Evolutionary conservation across 2,329 filamentous ascomycete genomes (phyloP), one percentile per base, ranked within the genome.

Genomic region (Cylindrodendrum hubeiense): DNA sequence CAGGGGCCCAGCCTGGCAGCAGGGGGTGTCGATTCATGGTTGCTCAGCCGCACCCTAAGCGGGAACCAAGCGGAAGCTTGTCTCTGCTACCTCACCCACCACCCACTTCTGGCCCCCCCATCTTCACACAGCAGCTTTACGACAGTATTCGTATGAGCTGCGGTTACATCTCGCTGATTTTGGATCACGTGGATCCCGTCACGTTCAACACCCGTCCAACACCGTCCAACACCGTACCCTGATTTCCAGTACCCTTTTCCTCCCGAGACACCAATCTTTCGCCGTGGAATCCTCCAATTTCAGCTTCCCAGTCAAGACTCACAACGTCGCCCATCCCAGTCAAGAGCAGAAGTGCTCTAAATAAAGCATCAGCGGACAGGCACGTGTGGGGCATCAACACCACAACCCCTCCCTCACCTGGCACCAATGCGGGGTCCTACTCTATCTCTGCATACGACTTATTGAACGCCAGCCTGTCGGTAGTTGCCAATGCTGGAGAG

Each of bases 41-140:
- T 58, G 54, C 60, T 63, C 60, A 63, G 60, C 60, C 60, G 54
- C 60, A 54, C 60, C 33, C 60, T 53, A 63, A 63, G 47, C 53
- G 53, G 60, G 47, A 63, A 52, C 47, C 60, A 37, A 62, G 37
- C 50, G 26, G 52, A 60, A 52, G 56, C 56, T 60, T 60, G 51
- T 62, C 58, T 49, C 47, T 43, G 24, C 44, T 34, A 47, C 53
- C 47, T 47, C 34, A 9, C 22, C n/a, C 19, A 37, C 28, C 33
- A 28, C 44, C 24, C 44, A 47, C 44, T 24, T 47, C 26, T 30
- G 12, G 30, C 46, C 24, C 46, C 44, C 44, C 46, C 10, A 15
- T 33, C 26, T 33, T 50, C 26, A 33, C 46, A 30, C 46, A 50
- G 17, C 44, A 28, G 44, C 22, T 47, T 47, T 47, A 28, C 44